Conservation (phyloP, 352 stramenopile genomes). For the Globisporangium yorkense region DNA sequence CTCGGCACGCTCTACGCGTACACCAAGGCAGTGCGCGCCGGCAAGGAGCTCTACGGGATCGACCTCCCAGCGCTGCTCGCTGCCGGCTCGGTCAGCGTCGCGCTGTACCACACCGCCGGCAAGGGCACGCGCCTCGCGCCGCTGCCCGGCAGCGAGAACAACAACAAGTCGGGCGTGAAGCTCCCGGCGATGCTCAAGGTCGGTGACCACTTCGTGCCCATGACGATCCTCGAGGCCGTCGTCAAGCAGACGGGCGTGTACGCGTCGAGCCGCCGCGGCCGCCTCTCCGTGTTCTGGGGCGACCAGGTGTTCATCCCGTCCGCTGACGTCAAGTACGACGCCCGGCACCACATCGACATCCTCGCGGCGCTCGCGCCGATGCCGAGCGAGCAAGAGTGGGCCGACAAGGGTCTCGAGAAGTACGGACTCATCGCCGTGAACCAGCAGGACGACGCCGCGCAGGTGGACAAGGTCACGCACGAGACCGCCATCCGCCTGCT, state of each 20-base stretch:
- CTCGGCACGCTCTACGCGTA: constrained; percentile 96
- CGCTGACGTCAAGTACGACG: constrained; percentile 87
- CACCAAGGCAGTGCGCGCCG: constrained; percentile 89
- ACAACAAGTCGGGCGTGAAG: constrained; percentile 99
- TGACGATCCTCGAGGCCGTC: constrained; percentile 97
- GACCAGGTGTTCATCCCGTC: constrained; percentile 98
- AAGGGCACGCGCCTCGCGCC: constrained; percentile 97
- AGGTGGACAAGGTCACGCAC: constrained; percentile 98
- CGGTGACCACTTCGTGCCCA: constrained; percentile 82
- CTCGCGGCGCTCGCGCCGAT: constrained; percentile 93
- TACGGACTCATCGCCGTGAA: constrained; percentile 98
- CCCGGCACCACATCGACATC: constrained; percentile 97
- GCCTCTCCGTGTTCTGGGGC: constrained; percentile 97
- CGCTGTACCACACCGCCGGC: constrained; percentile 97
- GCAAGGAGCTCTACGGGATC: constrained; percentile 79
- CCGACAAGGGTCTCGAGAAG: constrained; percentile 95
- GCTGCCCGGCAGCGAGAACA: constrained; percentile 96
- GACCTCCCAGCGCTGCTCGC: constrained; percentile 84
- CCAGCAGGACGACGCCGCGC: constrained; percentile 85
- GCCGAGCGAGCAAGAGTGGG: constrained; percentile 92
- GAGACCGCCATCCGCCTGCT: constrained; percentile 93
- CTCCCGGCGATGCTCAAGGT: constrained; percentile 91
- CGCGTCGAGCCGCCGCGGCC: constrained; percentile 89
- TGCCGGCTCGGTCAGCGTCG: constrained; percentile 81
- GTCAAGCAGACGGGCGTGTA: constrained; percentile 98